Base-by-base conservation (phyloP, 148 eudicot species). In the Vaccinium myrtillus region DNA sequence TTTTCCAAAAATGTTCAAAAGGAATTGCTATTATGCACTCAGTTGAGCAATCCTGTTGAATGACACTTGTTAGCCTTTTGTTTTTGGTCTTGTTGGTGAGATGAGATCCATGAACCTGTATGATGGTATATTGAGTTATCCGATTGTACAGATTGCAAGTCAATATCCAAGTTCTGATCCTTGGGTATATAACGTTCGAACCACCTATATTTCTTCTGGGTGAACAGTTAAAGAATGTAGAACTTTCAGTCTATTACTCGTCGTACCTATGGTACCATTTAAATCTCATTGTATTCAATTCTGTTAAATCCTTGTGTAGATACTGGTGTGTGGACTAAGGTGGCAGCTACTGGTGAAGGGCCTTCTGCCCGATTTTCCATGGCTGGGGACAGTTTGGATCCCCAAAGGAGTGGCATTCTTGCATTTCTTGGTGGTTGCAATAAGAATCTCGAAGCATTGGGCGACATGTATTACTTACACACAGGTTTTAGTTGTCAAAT, bases 301-400 rank as follows among this genome's bases (percentile, higher is more conserved):
- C 76, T 32, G 14, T 50, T 59, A 18, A 16, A 77, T 65, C 71
- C 49, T 56, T 53, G 51, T 78, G 85, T 85, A 97, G 99, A 94
- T 32, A 90, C 89, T 83, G 92, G 95, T 78, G 78, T 85, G 36
- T 97, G 99, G 98, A 90, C 93, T 80, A 91, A 92, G 88, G 87
- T 94, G 74, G 82, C 86, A 74, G 86, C 93, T n/a, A 82, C 81
- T 67, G 98, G 99, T 14, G 91, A 90, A 83, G 92, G 96, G 21
- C 99, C 98, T 80, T 97, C 98, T 87, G 93, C 98, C 58, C 90
- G 99, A 91, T 97, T 95, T 87, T 95, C 98, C 69, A 92, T 97
- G 98, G 92, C 98, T 74, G 99, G 94, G 49, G 98, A 95, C 83
- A 87, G 93, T 90, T 89, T 97, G 87, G 92, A 95, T 89, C 99